phyloP scores from a whole-genome alignment of 2,329 filamentous ascomycete genomes.

The Clathrospora elynae region DNA sequence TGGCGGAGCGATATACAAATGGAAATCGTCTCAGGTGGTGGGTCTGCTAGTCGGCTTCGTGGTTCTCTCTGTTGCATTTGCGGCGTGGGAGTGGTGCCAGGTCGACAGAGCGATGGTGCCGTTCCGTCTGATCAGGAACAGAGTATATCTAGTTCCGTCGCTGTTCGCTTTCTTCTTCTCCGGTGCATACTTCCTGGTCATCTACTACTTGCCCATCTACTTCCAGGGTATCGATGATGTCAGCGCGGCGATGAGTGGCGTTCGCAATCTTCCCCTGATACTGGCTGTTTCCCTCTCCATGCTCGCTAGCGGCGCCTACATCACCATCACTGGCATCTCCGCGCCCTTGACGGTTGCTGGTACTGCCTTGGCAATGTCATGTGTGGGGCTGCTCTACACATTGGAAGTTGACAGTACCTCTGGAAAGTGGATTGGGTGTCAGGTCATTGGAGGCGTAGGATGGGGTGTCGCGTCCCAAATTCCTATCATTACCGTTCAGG shows the following conservation, averaged over 20 bases:
- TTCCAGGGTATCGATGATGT: slow-evolving; percentile 54
- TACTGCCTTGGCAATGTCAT: slow-evolving; percentile 39
- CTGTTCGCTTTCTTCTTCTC: slow-evolving; percentile 46
- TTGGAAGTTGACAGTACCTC: slow-evolving; percentile 45
- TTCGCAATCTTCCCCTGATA: slow-evolving; percentile 52
- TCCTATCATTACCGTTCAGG: slow-evolving; percentile 47
- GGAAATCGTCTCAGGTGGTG: slow-evolving; percentile 49
- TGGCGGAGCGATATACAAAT: slow-evolving; percentile 43
- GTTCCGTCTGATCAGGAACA: slow-evolving; percentile 47
- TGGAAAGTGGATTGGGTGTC: slow-evolving; percentile 54
- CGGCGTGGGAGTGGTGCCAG: slow-evolving; percentile 44
- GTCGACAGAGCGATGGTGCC: slow-evolving; percentile 52
- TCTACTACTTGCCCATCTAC: slow-evolving; percentile 58
- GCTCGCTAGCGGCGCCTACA: slow-evolving; percentile 7
- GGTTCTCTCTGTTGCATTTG: slow-evolving; percentile 45
- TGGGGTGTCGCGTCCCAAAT: slow-evolving; percentile 32
- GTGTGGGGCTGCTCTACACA: slow-evolving; percentile 52
- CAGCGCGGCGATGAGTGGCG: slow-evolving; percentile 46
- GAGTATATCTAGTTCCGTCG: slow-evolving; percentile 44
- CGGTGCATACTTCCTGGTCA: slow-evolving; percentile 46
- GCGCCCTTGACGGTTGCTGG: slow-evolving; percentile 43
- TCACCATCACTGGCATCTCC: slow-evolving; percentile 43
- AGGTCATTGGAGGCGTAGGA: slow-evolving; percentile 52
- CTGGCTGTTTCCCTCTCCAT: slow-evolving; percentile 34
- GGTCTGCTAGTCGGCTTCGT: slow-evolving; percentile 53